Evolutionary conservation across 225 moss, liverwort and hornwort species (phyloP).

Genomic region (Sphagnum tenellum): DNA sequence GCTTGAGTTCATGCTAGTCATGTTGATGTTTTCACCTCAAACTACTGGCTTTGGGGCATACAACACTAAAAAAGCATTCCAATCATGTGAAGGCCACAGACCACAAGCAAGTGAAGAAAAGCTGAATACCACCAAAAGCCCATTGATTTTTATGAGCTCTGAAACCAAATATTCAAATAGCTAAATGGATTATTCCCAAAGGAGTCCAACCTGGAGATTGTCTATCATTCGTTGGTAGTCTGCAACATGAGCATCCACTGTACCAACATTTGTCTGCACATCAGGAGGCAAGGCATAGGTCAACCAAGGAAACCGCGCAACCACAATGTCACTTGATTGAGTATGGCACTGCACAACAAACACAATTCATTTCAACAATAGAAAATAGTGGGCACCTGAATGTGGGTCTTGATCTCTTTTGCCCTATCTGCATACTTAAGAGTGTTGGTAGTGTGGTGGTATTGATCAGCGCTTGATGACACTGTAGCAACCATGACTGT

Average conservation of each 20-base stretch:
- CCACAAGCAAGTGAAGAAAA: too few relatives aligned
- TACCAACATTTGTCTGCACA: slow-evolving; percentile 38
- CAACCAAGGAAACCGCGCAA: too few relatives aligned
- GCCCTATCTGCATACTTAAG: slow-evolving; percentile 47
- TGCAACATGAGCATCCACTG: slow-evolving; percentile 44
- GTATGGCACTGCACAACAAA: too few relatives aligned
- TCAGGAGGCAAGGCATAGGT: neutral
- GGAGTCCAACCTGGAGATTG: slow-evolving; percentile 26
- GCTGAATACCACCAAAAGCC: too few relatives aligned
- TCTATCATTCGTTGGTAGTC: slow-evolving; percentile 51
- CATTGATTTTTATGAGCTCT: too few relatives aligned
- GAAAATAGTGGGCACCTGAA: slow-evolving; percentile 18
- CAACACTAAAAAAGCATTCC: too few relatives aligned
- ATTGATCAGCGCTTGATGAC: slow-evolving; percentile 42
- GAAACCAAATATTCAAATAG: neutral
- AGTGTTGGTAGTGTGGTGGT: slow-evolving; percentile 45
- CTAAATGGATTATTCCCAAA: neutral
- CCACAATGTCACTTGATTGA: too few relatives aligned
- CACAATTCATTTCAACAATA: neutral
- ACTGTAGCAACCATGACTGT: slow-evolving; percentile 48
- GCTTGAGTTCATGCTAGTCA: too few relatives aligned
- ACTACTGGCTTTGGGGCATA: too few relatives aligned
- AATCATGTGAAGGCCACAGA: too few relatives aligned
- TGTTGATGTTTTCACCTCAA: too few relatives aligned
- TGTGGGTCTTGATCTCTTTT: slow-evolving; percentile 47